Evolutionary conservation across 2,329 filamentous ascomycete species (phyloP).

Genomic region (Bisporella sp.): DNA sequence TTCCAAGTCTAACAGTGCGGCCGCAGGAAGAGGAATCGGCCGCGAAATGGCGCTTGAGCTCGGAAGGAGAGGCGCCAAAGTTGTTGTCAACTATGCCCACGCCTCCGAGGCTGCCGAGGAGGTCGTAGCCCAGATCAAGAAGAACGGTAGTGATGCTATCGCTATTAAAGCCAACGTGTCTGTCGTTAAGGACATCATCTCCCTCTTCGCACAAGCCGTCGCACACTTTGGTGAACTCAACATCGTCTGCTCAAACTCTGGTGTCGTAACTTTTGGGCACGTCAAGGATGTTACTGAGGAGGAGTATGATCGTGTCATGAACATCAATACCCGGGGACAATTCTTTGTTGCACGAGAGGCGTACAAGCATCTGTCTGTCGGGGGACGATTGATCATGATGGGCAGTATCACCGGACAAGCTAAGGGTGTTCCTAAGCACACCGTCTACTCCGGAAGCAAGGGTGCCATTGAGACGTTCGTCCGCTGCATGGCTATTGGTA

Average conservation of each 20-base stretch:
- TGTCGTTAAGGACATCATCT: conserved; percentile 29
- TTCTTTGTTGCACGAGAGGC: conserved; percentile 74
- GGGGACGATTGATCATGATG: conserved; percentile 70
- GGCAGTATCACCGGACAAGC: conserved; percentile 62
- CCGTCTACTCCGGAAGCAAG: conserved; percentile 70
- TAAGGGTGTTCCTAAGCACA: conserved; percentile 62
- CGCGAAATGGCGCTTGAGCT: conserved; percentile 61
- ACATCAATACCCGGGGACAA: conserved; percentile 59
- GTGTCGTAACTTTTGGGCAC: conserved; percentile 45
- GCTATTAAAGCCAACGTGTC: conserved; percentile 55
- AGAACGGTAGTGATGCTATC: conserved; percentile 43
- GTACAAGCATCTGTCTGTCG: conserved; percentile 62
- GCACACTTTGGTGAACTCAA: conserved; percentile 25
- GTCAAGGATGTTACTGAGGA: conserved; percentile 24
- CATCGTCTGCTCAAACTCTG: conserved; percentile 27
- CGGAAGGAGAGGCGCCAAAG: conserved; percentile 53
- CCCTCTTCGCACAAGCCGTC: conserved; percentile 20
- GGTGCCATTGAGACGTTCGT: conserved; percentile 72
- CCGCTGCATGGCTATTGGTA: conserved; percentile 63
- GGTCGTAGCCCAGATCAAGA: conserved; percentile 56
- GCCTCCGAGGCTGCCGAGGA: conserved; percentile 50
- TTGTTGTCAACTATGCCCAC: conserved; percentile 50
- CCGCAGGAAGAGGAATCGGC: conserved; percentile 55
- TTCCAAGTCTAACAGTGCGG: background rate
- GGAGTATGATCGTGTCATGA: conserved; percentile 42